Conservation (phyloP, 2,329 filamentous ascomycete species). For the Amauroascus verrucosus region DNA sequence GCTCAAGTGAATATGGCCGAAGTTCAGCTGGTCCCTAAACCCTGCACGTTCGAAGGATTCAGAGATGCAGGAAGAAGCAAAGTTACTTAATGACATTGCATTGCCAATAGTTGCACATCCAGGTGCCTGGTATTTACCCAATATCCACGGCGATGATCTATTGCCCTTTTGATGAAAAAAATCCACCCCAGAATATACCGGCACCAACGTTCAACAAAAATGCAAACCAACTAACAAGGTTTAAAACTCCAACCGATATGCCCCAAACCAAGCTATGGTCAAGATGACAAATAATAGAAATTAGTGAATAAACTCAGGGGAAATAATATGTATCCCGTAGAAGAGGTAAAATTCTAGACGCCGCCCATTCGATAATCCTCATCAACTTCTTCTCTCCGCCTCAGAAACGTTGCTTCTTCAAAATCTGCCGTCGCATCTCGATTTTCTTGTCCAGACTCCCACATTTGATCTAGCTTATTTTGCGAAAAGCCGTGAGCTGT, state of each 20-base stretch:
- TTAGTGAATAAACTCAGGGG: not conserved
- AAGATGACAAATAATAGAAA: not conserved
- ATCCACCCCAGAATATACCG: not conserved
- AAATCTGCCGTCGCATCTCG: conserved; percentile 25
- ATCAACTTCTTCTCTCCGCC: conserved; percentile 33
- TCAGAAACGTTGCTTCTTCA: conserved; percentile 38
- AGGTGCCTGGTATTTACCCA: not conserved
- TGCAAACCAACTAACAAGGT: not conserved
- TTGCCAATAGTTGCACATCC: no score
- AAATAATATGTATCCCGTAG: not conserved
- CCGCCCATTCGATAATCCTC: conserved; percentile 30
- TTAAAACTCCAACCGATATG: not conserved
- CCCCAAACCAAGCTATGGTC: not conserved
- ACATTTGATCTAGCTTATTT: conserved; percentile 12
- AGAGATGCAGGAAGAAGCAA: no score
- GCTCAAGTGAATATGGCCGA: no score
- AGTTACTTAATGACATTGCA: no score
- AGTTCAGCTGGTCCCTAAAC: no score
- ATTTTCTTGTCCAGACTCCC: conserved; percentile 13
- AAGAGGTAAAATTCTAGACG: conserved; percentile 17
- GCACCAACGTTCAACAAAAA: not conserved
- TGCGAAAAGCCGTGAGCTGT: conserved; percentile 7
- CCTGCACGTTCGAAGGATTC: no score
- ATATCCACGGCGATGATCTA: not conserved
- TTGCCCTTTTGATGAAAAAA: not conserved